Conservation (phyloP, 768 basidiomycete species). For the Suillus bovinus region DNA sequence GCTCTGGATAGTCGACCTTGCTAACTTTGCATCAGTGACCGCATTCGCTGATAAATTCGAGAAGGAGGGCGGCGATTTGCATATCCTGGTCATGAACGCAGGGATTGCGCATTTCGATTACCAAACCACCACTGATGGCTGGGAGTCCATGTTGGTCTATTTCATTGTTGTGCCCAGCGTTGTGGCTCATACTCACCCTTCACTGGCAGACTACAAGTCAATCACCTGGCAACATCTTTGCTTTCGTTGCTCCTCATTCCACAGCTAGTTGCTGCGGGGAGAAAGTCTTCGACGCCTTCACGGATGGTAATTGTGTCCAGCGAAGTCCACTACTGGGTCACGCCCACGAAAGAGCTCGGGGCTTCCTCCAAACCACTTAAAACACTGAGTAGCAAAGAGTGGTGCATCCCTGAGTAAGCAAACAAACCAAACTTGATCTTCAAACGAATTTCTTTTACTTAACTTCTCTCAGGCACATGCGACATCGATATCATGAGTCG, state of each 20-base stretch:
- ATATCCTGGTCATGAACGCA: conserved; percentile 49
- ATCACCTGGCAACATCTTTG: conserved; percentile 33
- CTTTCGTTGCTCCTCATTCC: conserved; percentile 35
- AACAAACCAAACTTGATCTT: no score
- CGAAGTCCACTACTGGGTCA: conserved; percentile 22
- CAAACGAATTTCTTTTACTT: no score
- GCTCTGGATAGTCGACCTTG: no score
- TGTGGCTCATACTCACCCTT: neutral
- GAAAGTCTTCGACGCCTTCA: conserved; percentile 20
- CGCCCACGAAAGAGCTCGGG: conserved; percentile 22
- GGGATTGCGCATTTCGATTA: conserved; percentile 22
- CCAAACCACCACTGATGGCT: conserved; percentile 40
- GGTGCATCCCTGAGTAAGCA: conserved; percentile 21
- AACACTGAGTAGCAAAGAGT: conserved; percentile 24
- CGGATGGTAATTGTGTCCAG: conserved; percentile 36
- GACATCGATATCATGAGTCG: conserved; percentile 4
- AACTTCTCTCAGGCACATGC: conserved; percentile 17
- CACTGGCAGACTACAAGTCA: conserved; percentile 40
- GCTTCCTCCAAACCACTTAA: conserved; percentile 22
- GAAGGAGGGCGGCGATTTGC: conserved; percentile 12
- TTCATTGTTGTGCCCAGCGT: neutral
- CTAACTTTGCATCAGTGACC: no score
- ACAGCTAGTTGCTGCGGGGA: conserved; percentile 25
- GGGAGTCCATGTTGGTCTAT: conserved; percentile 42
- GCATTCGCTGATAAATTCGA: conserved; percentile 24